Evolutionary conservation across 2,329 filamentous ascomycete species (phyloP).

Genomic region (Ceratocystis albifundus): DNA sequence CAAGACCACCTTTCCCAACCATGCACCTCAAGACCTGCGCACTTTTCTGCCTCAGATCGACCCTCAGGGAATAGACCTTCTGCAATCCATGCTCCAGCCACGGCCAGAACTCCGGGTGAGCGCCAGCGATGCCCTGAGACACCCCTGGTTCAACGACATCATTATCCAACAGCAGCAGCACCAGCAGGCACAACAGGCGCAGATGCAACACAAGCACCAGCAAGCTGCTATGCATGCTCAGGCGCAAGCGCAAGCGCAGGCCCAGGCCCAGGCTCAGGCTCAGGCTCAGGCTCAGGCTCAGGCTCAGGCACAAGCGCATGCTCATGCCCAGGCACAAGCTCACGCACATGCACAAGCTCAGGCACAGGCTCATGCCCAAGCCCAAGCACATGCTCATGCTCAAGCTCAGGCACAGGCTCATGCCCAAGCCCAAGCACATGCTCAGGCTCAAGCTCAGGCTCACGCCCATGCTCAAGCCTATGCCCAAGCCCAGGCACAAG

Average conservation of each 20-base stretch:
- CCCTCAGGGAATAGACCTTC: conserved; percentile 69
- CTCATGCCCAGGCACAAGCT: neutral
- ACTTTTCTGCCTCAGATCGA: conserved; percentile 87
- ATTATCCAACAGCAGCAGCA: conserved; percentile 44
- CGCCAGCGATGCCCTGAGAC: conserved; percentile 72
- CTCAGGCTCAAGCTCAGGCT: conserved; percentile 19
- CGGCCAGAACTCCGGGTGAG: conserved; percentile 84
- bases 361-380: conserved; percentile 13
- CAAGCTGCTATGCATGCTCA: conserved; percentile 36
- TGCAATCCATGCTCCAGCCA: conserved; percentile 84
- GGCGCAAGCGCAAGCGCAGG: conserved; percentile 26
- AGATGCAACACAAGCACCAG: conserved; percentile 26
- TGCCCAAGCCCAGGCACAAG: conserved; percentile 18
- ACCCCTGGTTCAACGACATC: conserved; percentile 83
- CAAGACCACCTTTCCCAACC: conserved; percentile 89
- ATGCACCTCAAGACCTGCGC: conserved; percentile 79
- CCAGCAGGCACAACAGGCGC: conserved; percentile 26
- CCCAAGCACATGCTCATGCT: neutral
- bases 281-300: conserved; percentile 20
- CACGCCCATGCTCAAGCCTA: conserved; percentile 14
- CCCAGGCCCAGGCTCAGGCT: conserved; percentile 17
- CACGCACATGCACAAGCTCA: conserved; percentile 11
- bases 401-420: conserved; percentile 10
- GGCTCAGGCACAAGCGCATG: conserved; percentile 18
- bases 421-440: conserved; percentile 19